These are phyloP conservation scores for Hymenoscyphus repandus DNA, from an alignment of 2,329 filamentous ascomycete genomes.

Conservation along the genomic window DNA sequence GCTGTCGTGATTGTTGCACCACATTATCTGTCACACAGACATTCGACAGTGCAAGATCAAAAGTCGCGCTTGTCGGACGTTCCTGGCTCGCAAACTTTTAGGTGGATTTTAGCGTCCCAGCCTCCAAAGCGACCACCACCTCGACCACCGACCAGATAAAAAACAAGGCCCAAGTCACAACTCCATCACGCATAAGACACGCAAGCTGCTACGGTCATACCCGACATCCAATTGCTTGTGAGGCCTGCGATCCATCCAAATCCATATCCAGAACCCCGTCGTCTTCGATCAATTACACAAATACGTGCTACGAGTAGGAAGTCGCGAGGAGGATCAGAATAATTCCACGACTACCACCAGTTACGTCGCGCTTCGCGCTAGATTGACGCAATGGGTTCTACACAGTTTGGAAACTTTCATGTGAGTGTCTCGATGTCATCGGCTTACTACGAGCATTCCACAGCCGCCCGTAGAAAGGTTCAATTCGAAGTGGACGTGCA, in stretches of 20 bases:
- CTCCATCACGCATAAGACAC: not conserved
- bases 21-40: not conserved
- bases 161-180: not conserved
- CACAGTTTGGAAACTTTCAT: slow-evolving; percentile 53
- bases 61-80: not conserved
- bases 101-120: not conserved
- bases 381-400: slow-evolving; percentile 22
- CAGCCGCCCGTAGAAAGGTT: not conserved
- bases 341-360: not conserved
- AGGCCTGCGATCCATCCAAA: not conserved
- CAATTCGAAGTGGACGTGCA: not conserved
- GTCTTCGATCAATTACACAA: not conserved
- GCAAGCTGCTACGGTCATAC: not conserved
- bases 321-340: not conserved
- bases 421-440: slow-evolving; percentile 31
- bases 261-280: not conserved
- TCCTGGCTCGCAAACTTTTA: not conserved
- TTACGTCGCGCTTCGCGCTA: not conserved
- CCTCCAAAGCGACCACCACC: not conserved
- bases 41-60: not conserved
- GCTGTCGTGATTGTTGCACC: not conserved
- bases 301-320: not conserved
- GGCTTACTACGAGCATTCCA: not conserved
- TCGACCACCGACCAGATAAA: not conserved
- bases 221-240: not conserved